phyloP scores from a whole-genome alignment of 73 alveolate species.

The Stentor coeruleus region DNA sequence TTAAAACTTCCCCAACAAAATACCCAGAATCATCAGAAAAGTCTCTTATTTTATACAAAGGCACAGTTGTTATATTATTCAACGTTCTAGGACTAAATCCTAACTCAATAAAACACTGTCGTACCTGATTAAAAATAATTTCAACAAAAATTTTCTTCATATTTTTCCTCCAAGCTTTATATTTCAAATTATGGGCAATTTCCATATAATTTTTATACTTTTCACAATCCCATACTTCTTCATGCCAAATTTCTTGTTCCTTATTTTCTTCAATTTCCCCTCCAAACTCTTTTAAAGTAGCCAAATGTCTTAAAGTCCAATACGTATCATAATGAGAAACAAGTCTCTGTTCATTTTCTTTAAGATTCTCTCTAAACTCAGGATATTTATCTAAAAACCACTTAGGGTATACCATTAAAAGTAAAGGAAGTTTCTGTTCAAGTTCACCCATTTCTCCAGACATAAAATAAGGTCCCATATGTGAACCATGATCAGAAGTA shows the following conservation, averaged over 20 bases:
- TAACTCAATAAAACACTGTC: not conserved
- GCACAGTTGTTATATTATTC: not conserved
- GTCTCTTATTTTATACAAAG: not conserved
- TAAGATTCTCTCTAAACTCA: constrained; percentile 15
- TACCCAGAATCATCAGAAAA: not conserved
- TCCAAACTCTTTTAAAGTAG: constrained; percentile 17
- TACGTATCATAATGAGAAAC: constrained; percentile 19
- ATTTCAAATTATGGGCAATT: not conserved
- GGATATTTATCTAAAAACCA: constrained; percentile 26
- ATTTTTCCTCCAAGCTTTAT: not conserved
- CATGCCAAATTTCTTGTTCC: not conserved
- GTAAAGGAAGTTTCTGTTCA: constrained; percentile 26
- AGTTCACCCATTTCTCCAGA: constrained; percentile 13
- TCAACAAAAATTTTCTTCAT: not conserved
- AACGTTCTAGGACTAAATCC: not conserved
- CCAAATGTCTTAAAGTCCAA: constrained; percentile 26
- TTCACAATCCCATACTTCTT: constrained; percentile 22
- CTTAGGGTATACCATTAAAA: not conserved
- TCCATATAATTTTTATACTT: constrained; percentile 9
- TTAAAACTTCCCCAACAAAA: not conserved
- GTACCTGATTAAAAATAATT: not conserved
- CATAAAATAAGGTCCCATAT: constrained; percentile 32
- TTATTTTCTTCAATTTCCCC: constrained; percentile 6
- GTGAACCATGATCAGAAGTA: constrained; percentile 42
- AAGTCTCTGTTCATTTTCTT: not conserved